Evolutionary conservation across 2,329 filamentous ascomycete genomes (phyloP).

Genomic region (Mariannaea elegans): DNA sequence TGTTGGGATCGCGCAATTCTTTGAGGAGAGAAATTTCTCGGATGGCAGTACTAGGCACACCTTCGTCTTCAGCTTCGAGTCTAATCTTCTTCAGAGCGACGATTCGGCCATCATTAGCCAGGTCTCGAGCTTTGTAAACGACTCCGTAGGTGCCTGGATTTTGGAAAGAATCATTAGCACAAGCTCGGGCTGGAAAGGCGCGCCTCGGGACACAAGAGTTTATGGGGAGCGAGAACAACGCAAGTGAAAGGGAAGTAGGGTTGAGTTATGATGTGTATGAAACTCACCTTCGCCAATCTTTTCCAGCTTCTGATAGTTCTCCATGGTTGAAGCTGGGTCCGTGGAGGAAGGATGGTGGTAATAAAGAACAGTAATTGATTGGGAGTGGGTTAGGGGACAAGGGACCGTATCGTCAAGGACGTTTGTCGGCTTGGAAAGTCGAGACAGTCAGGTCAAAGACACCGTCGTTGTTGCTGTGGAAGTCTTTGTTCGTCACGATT

Average conservation of each 20-base stretch:
- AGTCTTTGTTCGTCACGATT: constrained; percentile 5
- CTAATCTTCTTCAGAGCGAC: constrained; percentile 96
- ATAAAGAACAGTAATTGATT: background rate
- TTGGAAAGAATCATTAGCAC: constrained; percentile 7
- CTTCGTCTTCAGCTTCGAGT: constrained; percentile 93
- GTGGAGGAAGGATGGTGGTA: constrained; percentile 18
- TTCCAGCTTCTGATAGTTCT: constrained; percentile 96
- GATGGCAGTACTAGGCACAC: constrained; percentile 90
- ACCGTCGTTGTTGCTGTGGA: background rate
- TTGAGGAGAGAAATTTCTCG: constrained; percentile 94
- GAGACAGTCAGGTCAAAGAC: background rate
- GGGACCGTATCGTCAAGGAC: background rate
- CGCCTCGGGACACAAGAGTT: background rate
- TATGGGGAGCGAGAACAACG: background rate
- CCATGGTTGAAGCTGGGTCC: constrained; percentile 64
- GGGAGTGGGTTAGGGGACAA: background rate
- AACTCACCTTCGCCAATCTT: constrained; percentile 91
- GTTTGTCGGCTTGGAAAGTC: background rate
- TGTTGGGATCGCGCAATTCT: constrained; percentile 92
- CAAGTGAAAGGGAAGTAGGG: background rate
- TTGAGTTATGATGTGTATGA: background rate
- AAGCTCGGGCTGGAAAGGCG: constrained; percentile 6
- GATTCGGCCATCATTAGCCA: constrained; percentile 82
- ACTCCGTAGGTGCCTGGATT: constrained; percentile 90
- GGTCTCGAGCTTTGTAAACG: constrained; percentile 92